Evolutionary conservation across 2,329 filamentous ascomycete species (phyloP).

Genomic region (Penicillium thymicola): DNA sequence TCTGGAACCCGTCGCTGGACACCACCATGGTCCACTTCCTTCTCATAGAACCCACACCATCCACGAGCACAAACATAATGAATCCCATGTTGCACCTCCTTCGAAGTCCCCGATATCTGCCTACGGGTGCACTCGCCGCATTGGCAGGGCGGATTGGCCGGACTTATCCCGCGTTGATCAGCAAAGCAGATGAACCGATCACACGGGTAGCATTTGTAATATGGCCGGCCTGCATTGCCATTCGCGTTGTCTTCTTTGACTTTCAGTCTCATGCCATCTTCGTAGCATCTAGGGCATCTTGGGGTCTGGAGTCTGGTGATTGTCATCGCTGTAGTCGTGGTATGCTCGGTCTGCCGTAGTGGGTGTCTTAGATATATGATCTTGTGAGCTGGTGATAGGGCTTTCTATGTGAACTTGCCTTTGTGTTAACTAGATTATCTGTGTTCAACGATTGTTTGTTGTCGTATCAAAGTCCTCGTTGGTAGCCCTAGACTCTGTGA

Average conservation of each 20-base stretch:
- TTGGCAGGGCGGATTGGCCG: constrained; percentile 1
- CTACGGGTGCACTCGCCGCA: constrained; percentile 6
- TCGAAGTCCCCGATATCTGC: not conserved
- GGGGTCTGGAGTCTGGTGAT: not conserved
- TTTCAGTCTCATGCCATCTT: not conserved
- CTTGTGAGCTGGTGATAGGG: not conserved
- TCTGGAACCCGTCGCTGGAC: not conserved
- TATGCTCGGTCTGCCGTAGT: not conserved
- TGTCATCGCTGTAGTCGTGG: not conserved
- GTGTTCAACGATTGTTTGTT: not conserved
- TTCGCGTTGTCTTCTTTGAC: not conserved
- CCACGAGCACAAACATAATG: constrained; percentile 11
- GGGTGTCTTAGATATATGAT: not conserved
- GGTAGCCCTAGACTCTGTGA: no score
- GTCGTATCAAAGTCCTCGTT: not conserved
- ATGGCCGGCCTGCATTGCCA: not conserved
- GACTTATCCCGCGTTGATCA: constrained; percentile 5
- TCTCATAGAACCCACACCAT: constrained; percentile 1
- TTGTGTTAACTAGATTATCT: not conserved
- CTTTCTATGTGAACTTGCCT: not conserved
- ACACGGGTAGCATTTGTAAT: constrained; percentile 4
- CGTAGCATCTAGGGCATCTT: not conserved
- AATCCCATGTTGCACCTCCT: not conserved
- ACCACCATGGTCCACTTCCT: not conserved
- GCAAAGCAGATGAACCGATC: constrained; percentile 5